These are phyloP conservation scores for Rhynchospora tenuis DNA, from an alignment of 176 grass and related monocot species.

Conservation along the genomic window DNA sequence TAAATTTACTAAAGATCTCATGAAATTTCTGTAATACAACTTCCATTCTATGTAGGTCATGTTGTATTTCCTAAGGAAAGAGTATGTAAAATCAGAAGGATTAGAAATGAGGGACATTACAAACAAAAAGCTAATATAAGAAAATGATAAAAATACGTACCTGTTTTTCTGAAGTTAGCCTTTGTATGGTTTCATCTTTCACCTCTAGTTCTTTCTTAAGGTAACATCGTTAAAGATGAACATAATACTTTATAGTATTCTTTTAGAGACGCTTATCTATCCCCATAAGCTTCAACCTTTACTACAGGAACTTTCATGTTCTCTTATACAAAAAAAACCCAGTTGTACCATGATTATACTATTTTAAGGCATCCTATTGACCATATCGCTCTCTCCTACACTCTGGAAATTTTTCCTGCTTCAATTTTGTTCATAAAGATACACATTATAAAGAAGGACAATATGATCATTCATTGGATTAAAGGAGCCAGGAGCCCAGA, in stretches of 20 bases:
- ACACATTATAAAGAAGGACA: neutral
- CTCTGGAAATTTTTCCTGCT: neutral
- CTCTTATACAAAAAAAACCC: neutral
- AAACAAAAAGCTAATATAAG: neutral
- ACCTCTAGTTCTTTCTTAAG: constrained; percentile 53
- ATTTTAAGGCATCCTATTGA: neutral
- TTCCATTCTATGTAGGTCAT: constrained; percentile 60
- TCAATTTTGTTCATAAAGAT: neutral
- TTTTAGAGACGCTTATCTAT: neutral
- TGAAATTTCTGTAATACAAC: constrained; percentile 31
- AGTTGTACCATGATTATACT: neutral
- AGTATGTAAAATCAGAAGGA: neutral
- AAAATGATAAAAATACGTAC: constrained; percentile 27
- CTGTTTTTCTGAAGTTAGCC: constrained; percentile 69
- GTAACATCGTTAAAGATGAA: constrained; percentile 56
- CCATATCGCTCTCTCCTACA: neutral
- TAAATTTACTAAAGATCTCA: constrained; percentile 22
- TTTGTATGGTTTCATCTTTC: constrained; percentile 75
- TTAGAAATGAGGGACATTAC: neutral
- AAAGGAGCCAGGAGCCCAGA: neutral
- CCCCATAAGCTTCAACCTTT: neutral
- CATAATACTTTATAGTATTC: neutral
- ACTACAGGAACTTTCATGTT: neutral
- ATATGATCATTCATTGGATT: neutral
- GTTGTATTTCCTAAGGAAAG: constrained; percentile 39